Conservation (phyloP, 2,329 filamentous ascomycete species). For the Botrytis fabae region DNA sequence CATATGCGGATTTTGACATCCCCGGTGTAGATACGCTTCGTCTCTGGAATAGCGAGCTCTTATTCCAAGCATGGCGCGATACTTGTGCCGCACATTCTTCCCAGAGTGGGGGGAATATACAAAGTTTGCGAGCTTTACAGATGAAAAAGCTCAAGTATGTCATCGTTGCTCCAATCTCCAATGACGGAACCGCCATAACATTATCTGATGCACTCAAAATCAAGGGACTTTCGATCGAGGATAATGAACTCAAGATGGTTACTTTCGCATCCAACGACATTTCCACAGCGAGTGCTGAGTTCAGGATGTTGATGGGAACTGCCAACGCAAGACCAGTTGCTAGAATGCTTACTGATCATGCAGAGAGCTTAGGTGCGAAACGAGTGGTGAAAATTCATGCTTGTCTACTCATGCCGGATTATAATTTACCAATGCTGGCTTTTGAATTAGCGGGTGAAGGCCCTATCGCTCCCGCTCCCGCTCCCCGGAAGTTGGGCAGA, state of each 20-base stretch:
- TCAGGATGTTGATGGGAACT: not conserved
- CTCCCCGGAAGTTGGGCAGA: not conserved
- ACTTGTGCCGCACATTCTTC: not conserved
- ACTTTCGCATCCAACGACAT: not conserved
- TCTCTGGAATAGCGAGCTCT: slow-evolving; percentile 4
- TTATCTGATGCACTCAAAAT: not conserved
- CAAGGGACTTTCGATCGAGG: not conserved
- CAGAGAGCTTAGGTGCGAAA: not conserved
- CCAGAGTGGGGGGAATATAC: not conserved
- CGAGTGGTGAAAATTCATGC: not conserved
- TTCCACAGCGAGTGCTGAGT: not conserved
- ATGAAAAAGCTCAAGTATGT: not conserved
- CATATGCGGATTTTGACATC: not conserved
- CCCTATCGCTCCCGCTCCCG: not conserved
- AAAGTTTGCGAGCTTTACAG: not conserved
- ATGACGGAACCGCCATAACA: not conserved
- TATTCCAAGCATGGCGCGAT: not conserved
- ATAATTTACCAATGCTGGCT: not conserved
- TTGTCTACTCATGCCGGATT: not conserved
- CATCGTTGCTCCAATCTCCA: not conserved
- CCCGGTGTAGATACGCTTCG: not conserved
- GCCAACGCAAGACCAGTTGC: not conserved
- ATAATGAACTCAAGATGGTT: not conserved
- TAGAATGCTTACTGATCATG: not conserved
- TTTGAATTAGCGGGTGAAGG: not conserved